phyloP scores from a whole-genome alignment of 2,329 filamentous ascomycete genomes.

The Colletotrichum tropicicola region DNA sequence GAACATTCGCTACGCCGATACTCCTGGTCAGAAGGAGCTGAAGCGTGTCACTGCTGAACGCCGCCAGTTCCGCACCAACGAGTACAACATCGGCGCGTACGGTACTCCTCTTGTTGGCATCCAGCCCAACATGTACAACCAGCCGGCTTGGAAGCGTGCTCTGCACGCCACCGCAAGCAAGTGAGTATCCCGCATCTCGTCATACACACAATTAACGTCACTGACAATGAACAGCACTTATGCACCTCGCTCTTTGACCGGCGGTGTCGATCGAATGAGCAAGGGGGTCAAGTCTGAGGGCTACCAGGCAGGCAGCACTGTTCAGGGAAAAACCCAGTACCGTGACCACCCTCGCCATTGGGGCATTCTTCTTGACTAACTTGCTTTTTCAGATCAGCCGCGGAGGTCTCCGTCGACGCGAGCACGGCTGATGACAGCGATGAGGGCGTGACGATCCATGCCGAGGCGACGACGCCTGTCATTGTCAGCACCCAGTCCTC shows the following conservation, averaged over 20 bases:
- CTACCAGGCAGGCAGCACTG: conserved; percentile 29
- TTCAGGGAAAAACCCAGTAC: conserved; percentile 31
- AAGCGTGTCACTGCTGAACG: conserved; percentile 96
- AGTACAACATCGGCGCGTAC: conserved; percentile 84
- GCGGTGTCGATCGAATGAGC: conserved; percentile 29
- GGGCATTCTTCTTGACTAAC: conserved; percentile 41
- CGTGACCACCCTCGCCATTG: conserved; percentile 24
- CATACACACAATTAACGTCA: background rate
- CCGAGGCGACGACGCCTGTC: conserved; percentile 54
- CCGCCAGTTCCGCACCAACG: conserved; percentile 93
- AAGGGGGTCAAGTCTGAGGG: conserved; percentile 29
- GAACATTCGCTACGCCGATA: conserved; percentile 97
- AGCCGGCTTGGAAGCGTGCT: conserved; percentile 46
- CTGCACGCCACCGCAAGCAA: conserved; percentile 21
- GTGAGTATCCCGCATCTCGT: conserved; percentile 2
- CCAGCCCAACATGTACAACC: conserved; percentile 56
- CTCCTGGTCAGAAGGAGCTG: conserved; percentile 93
- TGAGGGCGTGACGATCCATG: conserved; percentile 63
- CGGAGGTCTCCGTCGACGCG: conserved; percentile 12
- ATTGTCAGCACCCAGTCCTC: conserved; percentile 58
- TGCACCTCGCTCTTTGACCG: conserved; percentile 25
- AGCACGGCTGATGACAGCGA: conserved; percentile 58
- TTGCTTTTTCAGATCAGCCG: conserved; percentile 31
- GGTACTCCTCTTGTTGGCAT: conserved; percentile 69
- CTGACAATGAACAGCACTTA: conserved; percentile 14